Conservation (phyloP, 208 protist genomes). For the Crithidia expoeki region DNA sequence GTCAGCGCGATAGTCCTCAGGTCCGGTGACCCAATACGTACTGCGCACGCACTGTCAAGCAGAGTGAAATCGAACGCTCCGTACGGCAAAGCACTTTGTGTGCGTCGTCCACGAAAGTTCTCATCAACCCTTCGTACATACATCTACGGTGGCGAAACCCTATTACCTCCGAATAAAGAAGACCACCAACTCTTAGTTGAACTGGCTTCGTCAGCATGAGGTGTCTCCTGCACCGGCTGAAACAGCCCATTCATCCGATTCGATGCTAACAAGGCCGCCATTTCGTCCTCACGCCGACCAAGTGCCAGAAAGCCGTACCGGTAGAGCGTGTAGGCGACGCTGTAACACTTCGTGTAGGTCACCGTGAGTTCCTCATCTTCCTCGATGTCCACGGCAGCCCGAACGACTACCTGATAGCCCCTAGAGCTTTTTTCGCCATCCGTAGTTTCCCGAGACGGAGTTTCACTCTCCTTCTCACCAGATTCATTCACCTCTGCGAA, state of each 20-base stretch:
- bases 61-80: no score
- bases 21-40: no score
- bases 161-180: background rate
- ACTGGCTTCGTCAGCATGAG: background rate
- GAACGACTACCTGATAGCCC: constrained; percentile 39
- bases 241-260: constrained; percentile 13
- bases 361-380: constrained; percentile 57
- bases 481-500: no score
- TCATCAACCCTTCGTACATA: background rate
- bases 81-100: no score
- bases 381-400: constrained; percentile 41
- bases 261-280: constrained; percentile 20
- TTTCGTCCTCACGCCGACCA: constrained; percentile 42
- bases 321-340: constrained; percentile 70
- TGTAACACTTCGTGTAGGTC: constrained; percentile 60
- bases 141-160: background rate
- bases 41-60: no score
- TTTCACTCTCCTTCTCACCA: no score
- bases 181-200: constrained; percentile 8
- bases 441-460: background rate
- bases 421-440: background rate
- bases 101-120: background rate
- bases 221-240: background rate
- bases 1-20: no score
- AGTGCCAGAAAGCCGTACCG: constrained; percentile 66